phyloP scores from a whole-genome alignment of 1,284 basidiomycete species.

The Puccinia novopanici region DNA sequence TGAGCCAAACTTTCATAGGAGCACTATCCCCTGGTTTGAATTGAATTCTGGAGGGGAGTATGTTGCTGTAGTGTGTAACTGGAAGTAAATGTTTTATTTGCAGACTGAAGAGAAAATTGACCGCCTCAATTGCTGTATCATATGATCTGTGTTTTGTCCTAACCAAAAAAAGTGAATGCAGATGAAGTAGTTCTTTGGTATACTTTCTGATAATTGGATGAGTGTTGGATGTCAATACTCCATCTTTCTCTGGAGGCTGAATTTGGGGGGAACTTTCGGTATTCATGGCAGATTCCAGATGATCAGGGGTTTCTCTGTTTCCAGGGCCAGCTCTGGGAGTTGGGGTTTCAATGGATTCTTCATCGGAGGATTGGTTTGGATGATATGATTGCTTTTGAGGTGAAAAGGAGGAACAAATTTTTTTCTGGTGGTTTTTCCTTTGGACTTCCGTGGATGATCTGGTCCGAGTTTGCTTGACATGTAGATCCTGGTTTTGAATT shows the following conservation, averaged over 20 bases:
- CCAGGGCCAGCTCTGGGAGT: too few species aligned
- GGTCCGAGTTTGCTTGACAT: not conserved
- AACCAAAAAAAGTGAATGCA: not conserved
- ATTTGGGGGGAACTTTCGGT: not conserved
- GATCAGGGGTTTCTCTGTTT: too few species aligned
- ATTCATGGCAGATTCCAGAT: not conserved
- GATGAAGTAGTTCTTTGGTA: not conserved
- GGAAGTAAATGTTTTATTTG: not conserved
- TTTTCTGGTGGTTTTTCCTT: not conserved
- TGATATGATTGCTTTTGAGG: too few species aligned
- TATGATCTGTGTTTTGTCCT: not conserved
- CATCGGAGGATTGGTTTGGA: not conserved
- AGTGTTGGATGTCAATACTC: not conserved
- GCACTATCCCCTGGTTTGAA: not conserved
- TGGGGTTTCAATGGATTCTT: too few species aligned
- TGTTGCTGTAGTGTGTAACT: not conserved
- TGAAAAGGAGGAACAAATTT: not conserved
- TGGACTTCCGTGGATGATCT: not conserved
- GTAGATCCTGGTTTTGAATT: not conserved
- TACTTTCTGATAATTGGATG: not conserved
- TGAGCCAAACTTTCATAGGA: not conserved
- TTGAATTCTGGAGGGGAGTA: not conserved
- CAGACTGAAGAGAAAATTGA: not conserved
- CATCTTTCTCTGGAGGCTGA: not conserved
- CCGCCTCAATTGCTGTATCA: not conserved